Conservation (phyloP, 129 eudicot species). For the Flaveria brownii region DNA sequence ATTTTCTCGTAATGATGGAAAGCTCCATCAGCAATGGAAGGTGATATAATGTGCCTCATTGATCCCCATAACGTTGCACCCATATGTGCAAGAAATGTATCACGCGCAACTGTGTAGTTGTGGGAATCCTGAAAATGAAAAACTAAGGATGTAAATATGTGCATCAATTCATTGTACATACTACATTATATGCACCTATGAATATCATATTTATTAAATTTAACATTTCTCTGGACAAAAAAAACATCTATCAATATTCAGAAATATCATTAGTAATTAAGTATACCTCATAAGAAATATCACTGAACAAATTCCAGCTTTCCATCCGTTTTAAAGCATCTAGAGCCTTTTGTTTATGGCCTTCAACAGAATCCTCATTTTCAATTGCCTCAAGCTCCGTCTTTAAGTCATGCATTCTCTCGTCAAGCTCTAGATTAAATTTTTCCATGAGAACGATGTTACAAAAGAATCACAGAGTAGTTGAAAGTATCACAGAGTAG, state of each 20-base stretch:
- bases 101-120: slow-evolving; percentile 97
- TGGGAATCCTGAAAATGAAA: slow-evolving; percentile 55
- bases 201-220: background rate
- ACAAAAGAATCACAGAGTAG: slow-evolving; percentile 10
- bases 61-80: slow-evolving; percentile 98
- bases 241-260: background rate
- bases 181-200: background rate
- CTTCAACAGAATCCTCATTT: slow-evolving; percentile 77
- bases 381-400: slow-evolving; percentile 79
- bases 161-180: background rate
- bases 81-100: slow-evolving; percentile 88
- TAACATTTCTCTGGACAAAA: background rate
- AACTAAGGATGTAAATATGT: background rate
- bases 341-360: slow-evolving; percentile 67
- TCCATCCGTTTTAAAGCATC: slow-evolving; percentile 96
- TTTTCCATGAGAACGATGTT: slow-evolving; percentile 16
- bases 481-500: slow-evolving; percentile 20
- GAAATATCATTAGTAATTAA: background rate
- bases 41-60: slow-evolving; percentile 91
- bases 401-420: slow-evolving; percentile 90
- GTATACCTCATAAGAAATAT: slow-evolving; percentile 59
- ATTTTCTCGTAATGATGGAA: slow-evolving; percentile 89
- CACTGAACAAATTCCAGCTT: slow-evolving; percentile 91
- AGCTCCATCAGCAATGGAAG: slow-evolving; percentile 95
- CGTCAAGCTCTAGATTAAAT: slow-evolving; percentile 77